Evolutionary conservation across 2,329 filamentous ascomycete species (phyloP), one percentile per base, ranked within the genome.

Genomic region (Pseudocercospora eumusae): DNA sequence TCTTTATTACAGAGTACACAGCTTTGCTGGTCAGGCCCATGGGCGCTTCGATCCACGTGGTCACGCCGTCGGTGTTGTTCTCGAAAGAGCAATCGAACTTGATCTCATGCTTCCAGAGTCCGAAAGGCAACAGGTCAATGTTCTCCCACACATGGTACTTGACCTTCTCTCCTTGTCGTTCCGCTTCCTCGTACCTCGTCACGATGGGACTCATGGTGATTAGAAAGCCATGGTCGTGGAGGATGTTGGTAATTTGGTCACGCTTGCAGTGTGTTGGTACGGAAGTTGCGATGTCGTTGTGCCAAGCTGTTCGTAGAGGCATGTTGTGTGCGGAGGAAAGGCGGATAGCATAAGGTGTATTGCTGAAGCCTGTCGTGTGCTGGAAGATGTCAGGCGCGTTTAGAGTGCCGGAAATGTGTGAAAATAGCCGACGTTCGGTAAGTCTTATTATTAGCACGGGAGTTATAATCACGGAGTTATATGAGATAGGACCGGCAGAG

Each of bases 181-280:
- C 25, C 21, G 45, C 40, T 42, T 60, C 59, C 8, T 52, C 7
- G 52, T 64, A 58, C 7, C 59, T 50, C 6, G 63, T 66, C 11
- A 69, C 63, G 18, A 69, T 64, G 15, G 65, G 65, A 11, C 45
- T 57, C 58, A 68, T 64, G 1, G 59, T 64, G 36, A 69, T 67
- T 18, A 67, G 54, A 53, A 59, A 65, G 31, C 15, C 40, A 42
- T 69, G 65, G 54, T 69, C 54, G 56, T 69, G 66, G 25, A 67
- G 60, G 27, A 64, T 57, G 2, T 54, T 50, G 18, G 63, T 64
- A 33, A 68, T 20, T 5, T 58, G 31, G 5, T 60, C 49, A 1
- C 52, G 53, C 13, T 54, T 27, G 56, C 65, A 57, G 31, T 62
- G 45, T 13, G 58, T 18, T 5, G 65, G 63, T 53, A 67, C 42